Conservation (phyloP, 2,329 filamentous ascomycete species). For the Fusarium penzigii region DNA sequence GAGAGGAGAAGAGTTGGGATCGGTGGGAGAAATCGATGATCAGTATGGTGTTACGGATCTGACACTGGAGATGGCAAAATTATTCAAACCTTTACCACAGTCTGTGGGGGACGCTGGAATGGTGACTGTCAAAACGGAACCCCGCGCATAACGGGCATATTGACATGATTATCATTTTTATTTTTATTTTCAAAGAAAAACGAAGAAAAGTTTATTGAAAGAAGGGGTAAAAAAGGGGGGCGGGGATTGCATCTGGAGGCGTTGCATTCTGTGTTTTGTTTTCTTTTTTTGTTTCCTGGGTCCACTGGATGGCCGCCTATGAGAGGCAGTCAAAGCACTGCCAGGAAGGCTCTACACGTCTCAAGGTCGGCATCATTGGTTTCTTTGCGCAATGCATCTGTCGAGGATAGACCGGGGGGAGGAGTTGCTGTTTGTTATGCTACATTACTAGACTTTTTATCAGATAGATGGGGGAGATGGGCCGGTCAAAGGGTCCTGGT, state of each 20-base stretch:
- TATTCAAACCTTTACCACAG: slow-evolving; percentile 63
- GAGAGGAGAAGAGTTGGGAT: slow-evolving; percentile 67
- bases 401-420: slow-evolving; percentile 38
- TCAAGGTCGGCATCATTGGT: slow-evolving; percentile 31
- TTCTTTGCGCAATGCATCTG: slow-evolving; percentile 38
- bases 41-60: slow-evolving; percentile 64
- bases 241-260: slow-evolving; percentile 41
- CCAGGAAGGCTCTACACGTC: no score
- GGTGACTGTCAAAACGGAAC: slow-evolving; percentile 44
- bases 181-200: slow-evolving; percentile 13
- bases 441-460: slow-evolving; percentile 42
- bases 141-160: slow-evolving; percentile 29
- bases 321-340: slow-evolving; percentile 7
- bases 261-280: slow-evolving; percentile 35
- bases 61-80: slow-evolving; percentile 69
- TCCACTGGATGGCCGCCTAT: slow-evolving; percentile 20
- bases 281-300: slow-evolving; percentile 30
- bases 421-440: slow-evolving; percentile 33
- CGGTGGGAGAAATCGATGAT: slow-evolving; percentile 67
- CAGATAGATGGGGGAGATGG: slow-evolving; percentile 39
- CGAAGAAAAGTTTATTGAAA: slow-evolving; percentile 11
- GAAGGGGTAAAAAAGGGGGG: slow-evolving; percentile 13
- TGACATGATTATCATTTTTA: slow-evolving; percentile 32
- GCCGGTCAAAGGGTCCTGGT: slow-evolving; percentile 30
- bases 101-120: slow-evolving; percentile 45